Percentiles rank a stretch among this genome's conserved stretches.
Evolutionary conservation across 2,329 filamentous ascomycete species (phyloP).

Genomic region (Amauroascus niger): DNA sequence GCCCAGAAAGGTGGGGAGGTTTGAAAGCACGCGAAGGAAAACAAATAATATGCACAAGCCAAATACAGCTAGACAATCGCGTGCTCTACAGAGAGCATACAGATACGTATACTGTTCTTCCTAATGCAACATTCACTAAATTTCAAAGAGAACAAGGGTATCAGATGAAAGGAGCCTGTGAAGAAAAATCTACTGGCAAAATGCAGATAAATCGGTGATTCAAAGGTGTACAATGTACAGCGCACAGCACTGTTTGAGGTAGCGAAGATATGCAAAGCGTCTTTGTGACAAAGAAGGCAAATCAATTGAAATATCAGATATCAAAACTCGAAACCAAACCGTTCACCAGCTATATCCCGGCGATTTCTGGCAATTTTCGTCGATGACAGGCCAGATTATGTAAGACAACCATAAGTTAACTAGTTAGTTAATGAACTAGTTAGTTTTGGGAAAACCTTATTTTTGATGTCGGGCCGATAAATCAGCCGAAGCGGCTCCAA

Average conservation of each 20-base stretch:
- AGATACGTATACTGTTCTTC: not conserved
- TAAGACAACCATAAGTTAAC: too few relatives aligned
- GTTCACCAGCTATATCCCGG: too few relatives aligned
- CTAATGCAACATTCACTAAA: not conserved
- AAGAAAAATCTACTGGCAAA: constrained; percentile 2
- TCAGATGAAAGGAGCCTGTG: not conserved
- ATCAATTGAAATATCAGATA: not conserved
- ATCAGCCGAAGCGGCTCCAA: too few relatives aligned
- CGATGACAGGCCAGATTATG: too few relatives aligned
- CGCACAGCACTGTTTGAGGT: not conserved
- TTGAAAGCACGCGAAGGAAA: not conserved
- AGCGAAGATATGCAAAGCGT: not conserved
- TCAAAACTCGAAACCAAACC: not conserved
- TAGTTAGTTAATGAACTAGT: too few relatives aligned
- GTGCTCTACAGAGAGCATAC: not conserved
- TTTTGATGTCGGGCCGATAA: too few relatives aligned
- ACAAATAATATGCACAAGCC: not conserved
- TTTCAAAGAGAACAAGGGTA: not conserved
- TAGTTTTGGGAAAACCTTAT: too few relatives aligned
- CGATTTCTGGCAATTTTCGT: too few relatives aligned
- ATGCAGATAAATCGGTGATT: not conserved
- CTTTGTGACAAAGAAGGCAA: not conserved
- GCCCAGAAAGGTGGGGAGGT: too few relatives aligned
- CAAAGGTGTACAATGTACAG: not conserved
- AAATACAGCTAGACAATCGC: not conserved